Conservation (phyloP, 345 rosid species). For the Zanthoxylum bungeanum region DNA sequence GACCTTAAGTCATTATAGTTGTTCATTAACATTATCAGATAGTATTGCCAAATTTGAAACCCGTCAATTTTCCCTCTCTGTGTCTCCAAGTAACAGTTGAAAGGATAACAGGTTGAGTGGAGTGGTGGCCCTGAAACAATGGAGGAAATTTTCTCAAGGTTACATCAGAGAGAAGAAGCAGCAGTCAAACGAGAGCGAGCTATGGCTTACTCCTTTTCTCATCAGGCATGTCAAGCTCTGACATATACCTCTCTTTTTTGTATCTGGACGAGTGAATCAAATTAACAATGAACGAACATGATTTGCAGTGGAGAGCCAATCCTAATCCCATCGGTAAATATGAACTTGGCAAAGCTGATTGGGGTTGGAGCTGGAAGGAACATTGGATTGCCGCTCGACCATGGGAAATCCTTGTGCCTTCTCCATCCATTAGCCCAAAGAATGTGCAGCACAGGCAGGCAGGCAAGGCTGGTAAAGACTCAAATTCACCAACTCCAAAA, state of each 20-base stretch:
- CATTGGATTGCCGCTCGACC: constrained; percentile 93
- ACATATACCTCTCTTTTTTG: constrained; percentile 4
- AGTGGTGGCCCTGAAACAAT: constrained; percentile 71
- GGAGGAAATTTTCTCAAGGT: constrained; percentile 65
- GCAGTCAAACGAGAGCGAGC: constrained; percentile 87
- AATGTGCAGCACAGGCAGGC: constrained; percentile 42
- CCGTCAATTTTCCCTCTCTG: background rate
- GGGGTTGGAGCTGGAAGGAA: constrained; percentile 99
- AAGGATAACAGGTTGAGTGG: constrained; percentile 80
- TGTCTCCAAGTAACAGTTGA: background rate
- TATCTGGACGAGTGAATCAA: background rate
- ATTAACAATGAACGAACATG: constrained; percentile 9
- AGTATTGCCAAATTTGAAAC: background rate
- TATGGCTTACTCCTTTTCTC: constrained; percentile 95
- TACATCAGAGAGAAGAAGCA: constrained; percentile 85
- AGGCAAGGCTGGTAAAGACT: constrained; percentile 36
- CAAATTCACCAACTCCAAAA: constrained; percentile 49
- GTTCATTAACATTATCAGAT: background rate
- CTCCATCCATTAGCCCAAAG: constrained; percentile 44
- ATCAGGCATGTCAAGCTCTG: constrained; percentile 55
- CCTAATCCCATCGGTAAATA: constrained; percentile 46
- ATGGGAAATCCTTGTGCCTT: constrained; percentile 74
- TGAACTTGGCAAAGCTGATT: constrained; percentile 69
- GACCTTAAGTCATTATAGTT: background rate
- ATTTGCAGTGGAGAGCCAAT: constrained; percentile 79